phyloP scores from a whole-genome alignment of 116 monocot species.

The Dioscorea cayenensis region DNA sequence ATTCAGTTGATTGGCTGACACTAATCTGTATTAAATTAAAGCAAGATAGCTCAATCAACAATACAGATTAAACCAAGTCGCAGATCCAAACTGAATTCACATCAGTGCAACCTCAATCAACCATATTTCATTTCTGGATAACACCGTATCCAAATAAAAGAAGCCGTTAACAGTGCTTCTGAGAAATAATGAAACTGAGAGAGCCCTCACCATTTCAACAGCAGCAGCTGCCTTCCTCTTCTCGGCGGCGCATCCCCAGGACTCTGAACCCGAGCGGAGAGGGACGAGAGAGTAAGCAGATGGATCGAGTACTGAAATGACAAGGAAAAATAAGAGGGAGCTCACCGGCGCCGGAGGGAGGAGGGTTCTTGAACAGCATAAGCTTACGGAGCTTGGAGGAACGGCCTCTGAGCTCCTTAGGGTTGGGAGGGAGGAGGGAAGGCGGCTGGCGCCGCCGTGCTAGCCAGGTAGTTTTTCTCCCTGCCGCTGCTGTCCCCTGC shows the following conservation, averaged over 20 bases:
- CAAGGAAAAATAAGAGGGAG: neutral
- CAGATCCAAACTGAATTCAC: too few species aligned
- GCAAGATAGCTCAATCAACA: too few species aligned
- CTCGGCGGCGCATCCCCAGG: neutral
- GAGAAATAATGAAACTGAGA: neutral
- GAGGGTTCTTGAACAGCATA: slow-evolving; percentile 19
- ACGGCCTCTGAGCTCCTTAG: slow-evolving; percentile 20
- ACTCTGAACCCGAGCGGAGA: neutral
- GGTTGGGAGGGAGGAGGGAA: slow-evolving; percentile 42
- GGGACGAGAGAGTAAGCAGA: neutral
- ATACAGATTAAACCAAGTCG: too few species aligned
- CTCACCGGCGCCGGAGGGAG: neutral
- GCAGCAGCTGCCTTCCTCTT: neutral
- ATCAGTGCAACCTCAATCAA: too few species aligned
- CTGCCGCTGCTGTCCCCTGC: slow-evolving; percentile 36
- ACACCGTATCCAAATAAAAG: neutral
- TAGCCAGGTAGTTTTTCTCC: slow-evolving; percentile 32
- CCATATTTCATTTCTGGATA: neutral
- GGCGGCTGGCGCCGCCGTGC: slow-evolving; percentile 30
- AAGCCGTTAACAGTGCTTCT: neutral
- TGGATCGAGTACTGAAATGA: neutral
- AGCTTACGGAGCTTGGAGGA: slow-evolving; percentile 46
- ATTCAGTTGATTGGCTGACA: too few species aligned
- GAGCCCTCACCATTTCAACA: neutral
- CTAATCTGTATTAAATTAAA: too few species aligned